Evolutionary conservation across 2,329 filamentous ascomycete species (phyloP), one percentile per base, ranked within the genome.

Genomic region (Mycosphaerella arachidis): DNA sequence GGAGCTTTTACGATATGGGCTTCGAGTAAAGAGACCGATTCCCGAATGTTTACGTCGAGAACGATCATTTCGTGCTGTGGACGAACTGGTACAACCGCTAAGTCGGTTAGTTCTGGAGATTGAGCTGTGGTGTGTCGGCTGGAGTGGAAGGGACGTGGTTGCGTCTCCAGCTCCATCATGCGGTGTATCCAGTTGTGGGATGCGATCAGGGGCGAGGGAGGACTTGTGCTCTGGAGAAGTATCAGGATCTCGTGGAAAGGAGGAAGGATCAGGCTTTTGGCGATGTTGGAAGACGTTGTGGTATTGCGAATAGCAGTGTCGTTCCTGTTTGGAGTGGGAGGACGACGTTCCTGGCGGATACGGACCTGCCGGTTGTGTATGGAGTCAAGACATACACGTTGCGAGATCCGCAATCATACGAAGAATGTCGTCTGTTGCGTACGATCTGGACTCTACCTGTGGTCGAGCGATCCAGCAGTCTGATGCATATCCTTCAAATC

Each of bases 81-180:
- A 81, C 84, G 18, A 89, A 89, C 69, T 82, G 85, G 66, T 88
- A 88, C 70, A 71, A 67, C 20, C 7, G 18, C 16, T 5, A 9
- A 10, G 69, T 72, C 85, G 1, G 79, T 89, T 29, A 81, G 83
- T 0, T 85, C 88, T 63, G 86, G 72, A 78, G 84, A 8, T 73
- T 89, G 60, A 83, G 77, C 63, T 88, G 86, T 57, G 66, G 62
- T 24, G 59, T n/a, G 16, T 43, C 37, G 37, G 16, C 37, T 16
- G 37, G 6, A 16, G 16, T 31, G 20, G 77, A 75, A 43, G 72
- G 73, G 43, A 77, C 73, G 16, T 85, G 80, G 60, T 69, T 88
- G 46, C 81, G 85, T 16, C 79, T 88, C 53, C 75, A 80, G 10
- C 75, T 88, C 46, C 87, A 88, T 66, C 85, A 88, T 58, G 82